phyloP scores from a whole-genome alignment of 2,329 filamentous ascomycete species.

The Exophiala sp. region DNA sequence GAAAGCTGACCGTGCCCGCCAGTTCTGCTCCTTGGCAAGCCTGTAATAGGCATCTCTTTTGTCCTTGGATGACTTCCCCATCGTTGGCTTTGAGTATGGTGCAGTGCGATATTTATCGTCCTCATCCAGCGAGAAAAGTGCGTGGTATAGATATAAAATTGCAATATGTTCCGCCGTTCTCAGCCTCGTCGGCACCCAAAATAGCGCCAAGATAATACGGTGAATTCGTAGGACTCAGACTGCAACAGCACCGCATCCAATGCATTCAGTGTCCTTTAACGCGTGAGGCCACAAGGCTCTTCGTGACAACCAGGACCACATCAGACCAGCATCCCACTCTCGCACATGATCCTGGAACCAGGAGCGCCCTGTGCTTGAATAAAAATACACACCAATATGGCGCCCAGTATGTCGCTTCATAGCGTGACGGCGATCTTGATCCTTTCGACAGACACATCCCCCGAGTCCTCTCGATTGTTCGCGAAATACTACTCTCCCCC shows the following conservation, averaged over 20 bases:
- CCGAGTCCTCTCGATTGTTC: slow-evolving; percentile 81
- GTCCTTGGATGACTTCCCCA: slow-evolving; percentile 98
- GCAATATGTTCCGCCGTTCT: not conserved
- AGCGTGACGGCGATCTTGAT: slow-evolving; percentile 72
- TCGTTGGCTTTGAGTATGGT: slow-evolving; percentile 35
- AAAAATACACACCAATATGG: slow-evolving; percentile 47
- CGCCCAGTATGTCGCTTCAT: slow-evolving; percentile 68
- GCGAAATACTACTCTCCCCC: slow-evolving; percentile 84
- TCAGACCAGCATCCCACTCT: not conserved
- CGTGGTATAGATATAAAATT: not conserved
- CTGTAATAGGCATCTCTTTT: slow-evolving; percentile 98
- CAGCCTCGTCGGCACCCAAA: not conserved
- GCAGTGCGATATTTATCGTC: no score
- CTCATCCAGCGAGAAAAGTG: not conserved
- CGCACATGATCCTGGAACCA: no score
- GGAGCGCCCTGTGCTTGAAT: not conserved
- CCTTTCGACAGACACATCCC: slow-evolving; percentile 60
- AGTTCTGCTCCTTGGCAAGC: slow-evolving; percentile 96
- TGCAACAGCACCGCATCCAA: not conserved
- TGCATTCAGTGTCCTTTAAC: not conserved
- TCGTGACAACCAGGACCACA: not conserved
- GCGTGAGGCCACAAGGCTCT: not conserved
- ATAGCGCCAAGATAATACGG: slow-evolving; percentile 1
- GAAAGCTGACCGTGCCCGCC: slow-evolving; percentile 92
- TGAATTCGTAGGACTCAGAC: not conserved